phyloP scores from a whole-genome alignment of 2,329 filamentous ascomycete species.

The Colletotrichum sp. region DNA sequence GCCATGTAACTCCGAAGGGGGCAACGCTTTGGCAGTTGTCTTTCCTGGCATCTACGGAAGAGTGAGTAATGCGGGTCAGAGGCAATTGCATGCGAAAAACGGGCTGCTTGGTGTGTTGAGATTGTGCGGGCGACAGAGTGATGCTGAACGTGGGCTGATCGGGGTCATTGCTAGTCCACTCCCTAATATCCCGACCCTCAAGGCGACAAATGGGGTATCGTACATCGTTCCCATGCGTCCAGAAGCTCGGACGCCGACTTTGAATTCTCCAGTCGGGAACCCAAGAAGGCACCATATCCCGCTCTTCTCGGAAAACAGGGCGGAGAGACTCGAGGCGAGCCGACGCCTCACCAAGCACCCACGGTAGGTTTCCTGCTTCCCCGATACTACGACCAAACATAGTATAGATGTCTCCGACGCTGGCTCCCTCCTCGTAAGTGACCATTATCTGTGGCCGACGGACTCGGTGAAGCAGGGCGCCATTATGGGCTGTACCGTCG shows the following conservation, averaged over 20 bases:
- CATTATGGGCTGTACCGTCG: neutral
- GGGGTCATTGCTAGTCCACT: neutral
- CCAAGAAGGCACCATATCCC: neutral
- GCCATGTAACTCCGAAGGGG: neutral
- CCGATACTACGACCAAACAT: neutral
- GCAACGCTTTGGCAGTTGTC: rapidly evolving
- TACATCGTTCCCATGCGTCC: rapidly evolving
- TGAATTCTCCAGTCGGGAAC: neutral
- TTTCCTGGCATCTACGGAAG: neutral
- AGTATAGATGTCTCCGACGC: neutral
- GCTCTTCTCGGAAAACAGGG: neutral
- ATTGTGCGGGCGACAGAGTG: neutral
- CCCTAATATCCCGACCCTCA: too few relatives aligned
- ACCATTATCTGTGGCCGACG: neutral
- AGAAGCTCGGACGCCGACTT: neutral
- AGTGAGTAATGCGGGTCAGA: neutral
- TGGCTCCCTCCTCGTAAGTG: neutral
- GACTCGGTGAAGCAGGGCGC: neutral
- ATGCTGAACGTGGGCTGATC: neutral
- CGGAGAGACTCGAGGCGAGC: neutral
- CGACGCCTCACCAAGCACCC: neutral
- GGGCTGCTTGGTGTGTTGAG: neutral
- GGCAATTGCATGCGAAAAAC: neutral
- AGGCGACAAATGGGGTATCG: neutral
- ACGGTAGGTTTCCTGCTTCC: neutral